Base-by-base conservation (phyloP, 345 rosid species). In the Pugionium dolabratum region DNA sequence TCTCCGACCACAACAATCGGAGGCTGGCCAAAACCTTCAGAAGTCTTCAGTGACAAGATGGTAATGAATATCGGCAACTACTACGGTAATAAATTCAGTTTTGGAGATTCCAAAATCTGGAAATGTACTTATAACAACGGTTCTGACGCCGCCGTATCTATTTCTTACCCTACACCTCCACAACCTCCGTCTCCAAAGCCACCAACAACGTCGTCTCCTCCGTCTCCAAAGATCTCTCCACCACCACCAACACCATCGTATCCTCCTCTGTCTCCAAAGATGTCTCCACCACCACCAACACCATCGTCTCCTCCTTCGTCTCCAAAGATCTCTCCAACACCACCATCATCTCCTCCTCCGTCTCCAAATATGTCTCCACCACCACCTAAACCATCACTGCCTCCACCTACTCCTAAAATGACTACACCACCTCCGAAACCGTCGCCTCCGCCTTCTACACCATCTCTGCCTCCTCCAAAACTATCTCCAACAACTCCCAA, bases 81-180 rank as follows among this genome's bases (percentile, higher is more conserved):
- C 61, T 35, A 27, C 9, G 32, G 7, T 58, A 30, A 7, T 7
- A 49, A 49, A 10, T 40, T 49, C 1, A 32, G 7, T 39, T 39
- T 49, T 0, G 28, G 27, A 48, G 72, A 58, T 40, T 68, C 72
- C 6, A 68, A 67, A 58, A 6, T 49, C 1, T 68, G 43, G 72
- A 58, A 68, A 49, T 68, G 72, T 68, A 7, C 8, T 33, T 49
- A 58, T 49, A 68, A 25, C 45, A 69, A 69, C 7, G 73, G 73
- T 31, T 69, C 73, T 59, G 73, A 66, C 25, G 66, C 44, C 3
- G 73, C 73, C 44, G 2, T 69, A 4, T 69, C 73, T 34, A 59
- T 50, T 7, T 59, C 59, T 2, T 59, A 69, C 45, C 73, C 73
- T 49, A 2, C 48, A 51, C 79, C 89, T 9, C 74, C 57, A 52